A percentile compares a stretch with the other conserved stretches of the same genome.
Conservation (phyloP, 129 eudicot species). For the Artemisia annua region DNA sequence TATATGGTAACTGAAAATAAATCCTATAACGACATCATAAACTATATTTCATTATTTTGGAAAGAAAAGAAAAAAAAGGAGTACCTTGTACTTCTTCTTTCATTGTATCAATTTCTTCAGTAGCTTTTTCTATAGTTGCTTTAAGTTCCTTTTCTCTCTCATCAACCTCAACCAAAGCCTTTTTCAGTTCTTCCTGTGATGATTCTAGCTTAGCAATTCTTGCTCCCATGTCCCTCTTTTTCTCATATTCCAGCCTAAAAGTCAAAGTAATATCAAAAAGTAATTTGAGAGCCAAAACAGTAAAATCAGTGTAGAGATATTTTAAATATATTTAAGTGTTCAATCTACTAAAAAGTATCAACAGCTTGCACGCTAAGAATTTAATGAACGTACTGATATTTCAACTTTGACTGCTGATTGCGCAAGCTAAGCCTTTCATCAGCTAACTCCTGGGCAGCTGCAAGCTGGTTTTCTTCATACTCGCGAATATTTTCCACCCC, state of each 20-base stretch:
- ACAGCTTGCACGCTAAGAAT: conserved; percentile 4
- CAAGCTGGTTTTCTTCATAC: conserved; percentile 91
- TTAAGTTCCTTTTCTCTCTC: conserved; percentile 64
- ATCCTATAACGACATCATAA: neutral
- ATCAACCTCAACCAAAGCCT: conserved; percentile 52
- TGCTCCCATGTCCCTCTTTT: conserved; percentile 88
- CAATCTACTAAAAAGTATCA: neutral
- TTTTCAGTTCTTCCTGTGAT: conserved; percentile 51
- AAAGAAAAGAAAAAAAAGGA: neutral
- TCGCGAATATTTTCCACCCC: conserved; percentile 94
- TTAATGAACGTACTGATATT: conserved; percentile 73
- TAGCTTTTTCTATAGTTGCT: conserved; percentile 61
- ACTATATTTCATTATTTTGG: neutral
- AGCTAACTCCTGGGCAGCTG: conserved; percentile 73
- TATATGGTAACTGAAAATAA: neutral
- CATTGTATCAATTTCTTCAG: conserved; percentile 59
- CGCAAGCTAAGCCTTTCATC: conserved; percentile 78
- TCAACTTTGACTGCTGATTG: conserved; percentile 90
- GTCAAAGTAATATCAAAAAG: conserved; percentile 1
- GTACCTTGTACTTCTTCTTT: conserved; percentile 74
- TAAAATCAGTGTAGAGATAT: neutral
- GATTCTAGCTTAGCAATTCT: conserved; percentile 78
- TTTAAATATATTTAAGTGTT: neutral
- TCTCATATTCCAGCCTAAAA: conserved; percentile 90
- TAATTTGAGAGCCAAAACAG: conserved; percentile 14